phyloP scores from a whole-genome alignment of 495 filamentous ascomycete genomes.

The Articulospora tetracladia region DNA sequence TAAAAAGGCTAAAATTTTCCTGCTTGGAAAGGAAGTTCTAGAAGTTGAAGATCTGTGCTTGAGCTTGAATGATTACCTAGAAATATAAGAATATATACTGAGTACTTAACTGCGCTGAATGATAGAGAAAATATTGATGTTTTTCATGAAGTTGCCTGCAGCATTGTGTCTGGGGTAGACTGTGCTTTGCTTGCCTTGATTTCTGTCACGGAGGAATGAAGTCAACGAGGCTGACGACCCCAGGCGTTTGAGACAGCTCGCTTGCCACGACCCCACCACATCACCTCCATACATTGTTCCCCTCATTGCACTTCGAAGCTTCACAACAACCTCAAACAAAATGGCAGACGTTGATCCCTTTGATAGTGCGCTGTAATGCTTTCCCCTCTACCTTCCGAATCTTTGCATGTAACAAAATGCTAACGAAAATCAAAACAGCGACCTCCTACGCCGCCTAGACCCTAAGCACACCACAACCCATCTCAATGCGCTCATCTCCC shows the following conservation, averaged over 20 bases:
- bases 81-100: too few species aligned
- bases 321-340: slow-evolving; percentile 12
- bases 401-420: neutral
- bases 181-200: neutral
- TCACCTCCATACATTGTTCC: slow-evolving; percentile 13
- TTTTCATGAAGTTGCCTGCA: too few species aligned
- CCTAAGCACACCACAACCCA: slow-evolving; percentile 84
- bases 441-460: slow-evolving; percentile 96
- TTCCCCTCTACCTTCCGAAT: neutral
- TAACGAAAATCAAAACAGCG: slow-evolving; percentile 49
- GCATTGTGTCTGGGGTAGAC: neutral
- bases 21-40: too few species aligned
- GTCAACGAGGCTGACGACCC: neutral
- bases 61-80: too few species aligned
- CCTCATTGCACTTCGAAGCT: neutral
- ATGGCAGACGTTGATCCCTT: slow-evolving; percentile 51
- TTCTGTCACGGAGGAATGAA: neutral
- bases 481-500: slow-evolving; percentile 76
- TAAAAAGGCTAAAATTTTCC: too few species aligned
- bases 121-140: too few species aligned
- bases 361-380: slow-evolving; percentile 75
- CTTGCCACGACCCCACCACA: slow-evolving; percentile 11
- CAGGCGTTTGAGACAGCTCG: slow-evolving; percentile 1
- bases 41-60: too few species aligned
- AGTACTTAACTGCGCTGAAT: too few species aligned